These are phyloP conservation scores for Cutaneotrichosporon sp. DNA, from an alignment of 1,284 basidiomycete genomes.

Conservation along the genomic window DNA sequence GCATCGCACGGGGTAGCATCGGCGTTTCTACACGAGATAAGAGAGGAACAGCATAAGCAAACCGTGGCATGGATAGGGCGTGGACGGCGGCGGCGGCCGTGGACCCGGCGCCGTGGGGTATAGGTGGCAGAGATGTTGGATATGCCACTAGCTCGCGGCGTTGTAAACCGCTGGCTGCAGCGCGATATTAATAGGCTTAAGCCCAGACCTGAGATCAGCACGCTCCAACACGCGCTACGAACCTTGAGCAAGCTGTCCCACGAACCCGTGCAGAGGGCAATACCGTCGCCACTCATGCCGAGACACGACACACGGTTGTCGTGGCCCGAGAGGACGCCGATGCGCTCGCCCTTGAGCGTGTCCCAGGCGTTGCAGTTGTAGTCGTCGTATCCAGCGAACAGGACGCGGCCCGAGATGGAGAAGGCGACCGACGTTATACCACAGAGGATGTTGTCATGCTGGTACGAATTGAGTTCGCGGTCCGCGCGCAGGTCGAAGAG, in stretches of 20 bases:
- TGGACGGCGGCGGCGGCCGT: not conserved
- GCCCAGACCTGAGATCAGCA: constrained; percentile 5
- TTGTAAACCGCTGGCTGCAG: not conserved
- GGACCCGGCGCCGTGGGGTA: constrained; percentile 1
- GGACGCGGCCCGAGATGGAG: constrained; percentile 91
- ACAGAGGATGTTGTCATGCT: constrained; percentile 96
- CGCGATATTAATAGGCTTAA: not conserved
- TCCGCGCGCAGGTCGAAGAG: constrained; percentile 97
- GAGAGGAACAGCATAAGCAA: constrained; percentile 8
- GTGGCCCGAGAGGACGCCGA: constrained; percentile 93
- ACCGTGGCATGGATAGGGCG: constrained; percentile 5
- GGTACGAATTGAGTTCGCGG: constrained; percentile 92
- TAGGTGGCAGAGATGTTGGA: constrained; percentile 3
- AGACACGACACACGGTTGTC: constrained; percentile 97
- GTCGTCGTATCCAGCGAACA: constrained; percentile 98
- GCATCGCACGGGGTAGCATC: constrained; percentile 6
- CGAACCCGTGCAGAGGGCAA: constrained; percentile 95
- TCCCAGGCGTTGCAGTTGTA: constrained; percentile 99
- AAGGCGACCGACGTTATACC: constrained; percentile 98
- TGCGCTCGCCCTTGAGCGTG: constrained; percentile 94
- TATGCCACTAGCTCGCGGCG: not conserved
- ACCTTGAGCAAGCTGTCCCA: constrained; percentile 98
- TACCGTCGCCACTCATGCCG: constrained; percentile 92
- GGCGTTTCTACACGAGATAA: constrained; percentile 10
- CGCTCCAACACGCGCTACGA: not conserved